Evolutionary conservation across 176 grass and related monocot genomes (phyloP).

Genomic region (Ananas comosus): DNA sequence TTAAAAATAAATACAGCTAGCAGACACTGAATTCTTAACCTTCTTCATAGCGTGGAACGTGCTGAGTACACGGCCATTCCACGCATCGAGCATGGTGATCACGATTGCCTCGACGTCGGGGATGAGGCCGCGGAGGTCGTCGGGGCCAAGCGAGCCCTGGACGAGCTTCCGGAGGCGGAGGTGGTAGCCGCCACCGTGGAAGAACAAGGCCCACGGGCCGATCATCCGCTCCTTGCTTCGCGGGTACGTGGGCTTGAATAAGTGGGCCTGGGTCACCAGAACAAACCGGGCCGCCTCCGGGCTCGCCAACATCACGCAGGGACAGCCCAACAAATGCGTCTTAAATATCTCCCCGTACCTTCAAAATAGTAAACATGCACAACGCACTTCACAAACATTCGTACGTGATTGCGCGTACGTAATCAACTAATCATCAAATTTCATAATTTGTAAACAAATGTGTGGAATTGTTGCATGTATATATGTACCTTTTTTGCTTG

Average conservation of each 20-base stretch:
- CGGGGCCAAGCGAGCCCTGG: slow-evolving; percentile 33
- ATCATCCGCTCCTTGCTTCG: slow-evolving; percentile 59
- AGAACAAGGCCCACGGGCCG: slow-evolving; percentile 52
- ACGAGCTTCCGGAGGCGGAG: slow-evolving; percentile 34
- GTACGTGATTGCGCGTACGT: too few relatives aligned
- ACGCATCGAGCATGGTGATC: slow-evolving; percentile 18
- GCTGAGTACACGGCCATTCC: slow-evolving; percentile 25
- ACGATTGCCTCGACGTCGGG: slow-evolving; percentile 37
- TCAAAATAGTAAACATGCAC: neutral
- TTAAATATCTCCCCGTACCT: slow-evolving; percentile 64
- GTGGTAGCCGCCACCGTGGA: slow-evolving; percentile 61
- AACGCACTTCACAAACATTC: neutral
- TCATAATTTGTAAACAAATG: too few relatives aligned
- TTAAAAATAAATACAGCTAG: too few relatives aligned
- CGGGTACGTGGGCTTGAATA: slow-evolving; percentile 65
- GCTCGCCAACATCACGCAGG: slow-evolving; percentile 59
- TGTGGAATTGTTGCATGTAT: too few relatives aligned
- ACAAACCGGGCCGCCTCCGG: slow-evolving; percentile 51
- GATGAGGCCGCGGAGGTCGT: slow-evolving; percentile 34
- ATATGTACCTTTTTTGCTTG: slow-evolving; percentile 34
- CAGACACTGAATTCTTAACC: slow-evolving; percentile 2
- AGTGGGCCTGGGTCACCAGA: slow-evolving; percentile 42
- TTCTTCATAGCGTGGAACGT: slow-evolving; percentile 57
- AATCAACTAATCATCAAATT: too few relatives aligned
- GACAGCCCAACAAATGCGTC: slow-evolving; percentile 46